A percentile compares a stretch with the other conserved stretches of the same genome.
phyloP scores from a whole-genome alignment of 257 asterid genomes.

The Nicotiana paniculata region DNA sequence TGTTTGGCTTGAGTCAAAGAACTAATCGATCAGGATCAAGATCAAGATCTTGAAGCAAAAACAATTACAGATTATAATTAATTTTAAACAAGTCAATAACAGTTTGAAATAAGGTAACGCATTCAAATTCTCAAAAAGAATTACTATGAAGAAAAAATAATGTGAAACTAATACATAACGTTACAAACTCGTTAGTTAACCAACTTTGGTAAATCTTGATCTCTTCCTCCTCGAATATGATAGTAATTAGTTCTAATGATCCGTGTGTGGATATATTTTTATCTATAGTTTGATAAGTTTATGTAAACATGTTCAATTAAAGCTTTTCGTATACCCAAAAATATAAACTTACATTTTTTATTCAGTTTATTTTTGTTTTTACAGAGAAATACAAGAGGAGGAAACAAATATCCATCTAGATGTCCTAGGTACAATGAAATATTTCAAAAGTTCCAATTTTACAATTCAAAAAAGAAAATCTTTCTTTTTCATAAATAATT shows the following conservation, averaged over 20 bases:
- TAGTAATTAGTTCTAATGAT: too few species aligned
- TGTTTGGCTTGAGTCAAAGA: too few species aligned
- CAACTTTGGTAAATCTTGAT: background rate
- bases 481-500: background rate
- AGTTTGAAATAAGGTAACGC: background rate
- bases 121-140: background rate
- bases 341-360: background rate
- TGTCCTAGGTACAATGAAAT: background rate
- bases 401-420: background rate
- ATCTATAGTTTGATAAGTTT: background rate
- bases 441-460: background rate
- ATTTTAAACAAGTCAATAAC: background rate
- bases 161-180: background rate
- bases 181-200: background rate
- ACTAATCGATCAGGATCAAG: too few species aligned
- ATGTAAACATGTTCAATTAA: background rate
- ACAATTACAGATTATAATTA: too few species aligned
- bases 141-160: background rate
- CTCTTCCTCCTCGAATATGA: background rate
- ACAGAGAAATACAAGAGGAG: conserved; percentile 2
- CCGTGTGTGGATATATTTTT: background rate
- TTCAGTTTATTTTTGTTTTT: background rate
- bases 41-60: too few species aligned
- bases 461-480: background rate
- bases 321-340: background rate